Evolutionary conservation across 192 early-diverging fungal species (phyloP).

Genomic region (Thamnidium elegans): DNA sequence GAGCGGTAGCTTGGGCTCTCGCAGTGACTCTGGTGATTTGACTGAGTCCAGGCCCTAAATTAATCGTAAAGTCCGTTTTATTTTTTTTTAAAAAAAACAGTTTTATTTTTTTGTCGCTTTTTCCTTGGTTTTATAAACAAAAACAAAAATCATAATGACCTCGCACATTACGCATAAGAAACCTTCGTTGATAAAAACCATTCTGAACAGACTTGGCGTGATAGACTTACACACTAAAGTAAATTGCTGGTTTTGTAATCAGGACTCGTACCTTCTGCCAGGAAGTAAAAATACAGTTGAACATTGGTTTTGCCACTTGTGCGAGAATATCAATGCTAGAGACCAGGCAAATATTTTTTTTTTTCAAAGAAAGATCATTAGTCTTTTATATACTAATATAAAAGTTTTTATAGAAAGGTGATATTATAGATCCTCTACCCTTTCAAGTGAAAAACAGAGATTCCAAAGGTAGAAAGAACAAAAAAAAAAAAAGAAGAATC

Average conservation of each 20-base stretch:
- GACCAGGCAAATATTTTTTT: constrained; percentile 14
- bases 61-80: too few species aligned
- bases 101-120: not conserved
- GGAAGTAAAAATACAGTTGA: not conserved
- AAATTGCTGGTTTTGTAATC: constrained; percentile 26
- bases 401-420: not conserved
- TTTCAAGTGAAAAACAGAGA: not conserved
- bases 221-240: constrained; percentile 7
- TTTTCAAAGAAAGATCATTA: not conserved
- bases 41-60: too few species aligned
- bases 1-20: too few species aligned
- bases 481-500: not conserved
- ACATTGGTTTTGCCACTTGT: constrained; percentile 14
- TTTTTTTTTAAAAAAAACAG: not conserved
- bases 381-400: not conserved
- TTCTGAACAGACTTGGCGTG: not conserved
- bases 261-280: constrained; percentile 9
- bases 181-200: not conserved
- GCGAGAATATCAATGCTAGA: constrained; percentile 15
- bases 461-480: not conserved
- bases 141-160: not conserved
- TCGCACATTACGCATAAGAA: constrained; percentile 3
- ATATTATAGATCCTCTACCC: constrained; percentile 1
- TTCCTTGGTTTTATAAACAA: not conserved
- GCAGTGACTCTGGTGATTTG: too few species aligned